Conservation (phyloP, 2,329 filamentous ascomycete genomes). For the Pseudocercospora ulei region DNA sequence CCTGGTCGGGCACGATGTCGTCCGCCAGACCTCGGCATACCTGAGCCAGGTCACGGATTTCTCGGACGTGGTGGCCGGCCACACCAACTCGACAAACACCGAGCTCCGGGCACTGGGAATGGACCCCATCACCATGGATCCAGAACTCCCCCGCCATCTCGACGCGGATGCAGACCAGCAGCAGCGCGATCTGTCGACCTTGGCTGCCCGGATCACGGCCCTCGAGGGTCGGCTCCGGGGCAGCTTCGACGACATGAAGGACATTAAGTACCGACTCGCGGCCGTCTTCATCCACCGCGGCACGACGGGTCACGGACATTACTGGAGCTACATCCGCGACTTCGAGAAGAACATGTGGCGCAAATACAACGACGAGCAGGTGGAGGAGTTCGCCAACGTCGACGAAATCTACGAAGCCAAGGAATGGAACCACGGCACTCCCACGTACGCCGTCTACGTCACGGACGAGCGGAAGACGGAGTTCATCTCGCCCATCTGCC, state of each 20-base stretch:
- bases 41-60: slow-evolving; percentile 38
- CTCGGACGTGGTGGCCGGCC: too few relatives aligned
- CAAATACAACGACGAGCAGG: slow-evolving; percentile 83
- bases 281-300: slow-evolving; percentile 88
- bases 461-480: slow-evolving; percentile 54
- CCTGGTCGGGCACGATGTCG: slow-evolving; percentile 24
- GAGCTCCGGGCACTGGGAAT: slow-evolving; percentile 30
- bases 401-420: slow-evolving; percentile 60
- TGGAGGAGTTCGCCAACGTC: slow-evolving; percentile 50
- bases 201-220: slow-evolving; percentile 38
- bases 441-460: slow-evolving; percentile 79
- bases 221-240: slow-evolving; percentile 44
- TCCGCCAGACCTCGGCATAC: slow-evolving; percentile 35
- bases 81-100: too few relatives aligned
- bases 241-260: slow-evolving; percentile 55
- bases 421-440: slow-evolving; percentile 56
- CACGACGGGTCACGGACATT: slow-evolving; percentile 59
- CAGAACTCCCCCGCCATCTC: slow-evolving; percentile 37
- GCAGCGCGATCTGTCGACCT: slow-evolving; percentile 40
- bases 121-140: slow-evolving; percentile 39
- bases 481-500: slow-evolving; percentile 43
- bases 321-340: slow-evolving; percentile 94
- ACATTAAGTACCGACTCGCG: slow-evolving; percentile 70
- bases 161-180: slow-evolving; percentile 41
- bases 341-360: slow-evolving; percentile 74